Conservation (phyloP, 768 basidiomycete species). For the Macrolepiota albuminosa region DNA sequence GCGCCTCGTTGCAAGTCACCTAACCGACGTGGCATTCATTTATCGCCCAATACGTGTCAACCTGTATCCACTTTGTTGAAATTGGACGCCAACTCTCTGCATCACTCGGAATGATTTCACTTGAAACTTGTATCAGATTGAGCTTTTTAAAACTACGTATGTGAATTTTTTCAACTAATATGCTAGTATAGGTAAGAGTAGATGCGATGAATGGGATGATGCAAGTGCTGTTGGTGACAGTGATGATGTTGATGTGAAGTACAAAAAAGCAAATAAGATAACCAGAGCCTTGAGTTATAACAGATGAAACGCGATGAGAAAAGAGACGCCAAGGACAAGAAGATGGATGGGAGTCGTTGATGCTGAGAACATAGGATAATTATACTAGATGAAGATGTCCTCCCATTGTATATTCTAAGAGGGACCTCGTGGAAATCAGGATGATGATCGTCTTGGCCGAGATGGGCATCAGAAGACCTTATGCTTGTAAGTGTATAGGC, state of each 20-base stretch:
- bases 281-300: slow-evolving; percentile 1
- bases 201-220: slow-evolving; percentile 5
- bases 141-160: not conserved
- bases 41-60: not conserved
- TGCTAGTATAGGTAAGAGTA: not conserved
- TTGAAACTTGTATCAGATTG: slow-evolving; percentile 1
- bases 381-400: slow-evolving; percentile 6
- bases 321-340: slow-evolving; percentile 5
- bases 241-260: slow-evolving; percentile 10
- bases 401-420: slow-evolving; percentile 6
- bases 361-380: slow-evolving; percentile 13
- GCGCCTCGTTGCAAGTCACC: not conserved
- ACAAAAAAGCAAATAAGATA: slow-evolving; percentile 7
- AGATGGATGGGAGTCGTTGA: slow-evolving; percentile 4
- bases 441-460: not conserved
- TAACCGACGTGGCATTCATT: not conserved
- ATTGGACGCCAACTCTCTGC: not conserved
- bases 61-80: not conserved
- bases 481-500: slow-evolving; percentile 9
- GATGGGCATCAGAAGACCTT: not conserved
- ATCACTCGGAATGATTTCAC: not conserved
- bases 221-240: slow-evolving; percentile 5
- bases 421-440: not conserved
- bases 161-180: not conserved
- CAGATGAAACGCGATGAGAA: slow-evolving; percentile 9